Evolutionary conservation across 768 basidiomycete genomes (phyloP).

Genomic region (Macrolepiota dolichaula): DNA sequence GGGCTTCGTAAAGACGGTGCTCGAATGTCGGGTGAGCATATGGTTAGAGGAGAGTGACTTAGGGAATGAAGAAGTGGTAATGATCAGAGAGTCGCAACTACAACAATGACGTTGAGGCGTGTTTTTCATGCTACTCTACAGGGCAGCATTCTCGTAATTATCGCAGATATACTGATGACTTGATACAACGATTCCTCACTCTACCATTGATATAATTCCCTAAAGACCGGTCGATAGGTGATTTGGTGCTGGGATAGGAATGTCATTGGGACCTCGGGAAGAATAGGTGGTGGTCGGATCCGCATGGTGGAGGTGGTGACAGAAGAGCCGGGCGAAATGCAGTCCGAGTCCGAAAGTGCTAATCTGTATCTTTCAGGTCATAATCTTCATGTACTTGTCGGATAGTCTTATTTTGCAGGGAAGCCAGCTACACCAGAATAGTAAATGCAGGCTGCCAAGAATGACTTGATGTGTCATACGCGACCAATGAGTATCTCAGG

Average conservation of each 20-base stretch:
- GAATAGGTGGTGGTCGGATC: neutral
- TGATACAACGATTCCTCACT: neutral
- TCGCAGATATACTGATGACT: neutral
- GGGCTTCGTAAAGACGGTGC: neutral
- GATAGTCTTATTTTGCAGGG: constrained; percentile 64
- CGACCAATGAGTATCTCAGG: constrained; percentile 74
- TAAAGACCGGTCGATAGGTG: neutral
- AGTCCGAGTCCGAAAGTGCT: constrained; percentile 4
- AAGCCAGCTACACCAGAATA: constrained; percentile 55
- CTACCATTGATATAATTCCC: neutral
- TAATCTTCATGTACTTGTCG: constrained; percentile 73
- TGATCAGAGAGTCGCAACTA: neutral
- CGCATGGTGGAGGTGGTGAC: neutral
- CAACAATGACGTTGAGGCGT: neutral
- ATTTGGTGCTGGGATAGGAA: neutral
- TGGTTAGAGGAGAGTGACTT: neutral
- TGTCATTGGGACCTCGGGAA: neutral
- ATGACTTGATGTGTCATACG: constrained; percentile 32
- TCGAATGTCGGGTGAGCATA: neutral
- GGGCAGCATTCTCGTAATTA: neutral
- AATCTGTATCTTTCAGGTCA: constrained; percentile 60
- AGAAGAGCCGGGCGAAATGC: neutral
- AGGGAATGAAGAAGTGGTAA: neutral
- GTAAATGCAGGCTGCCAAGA: constrained; percentile 2
- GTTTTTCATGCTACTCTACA: constrained; percentile 2